phyloP scores from a whole-genome alignment of 306 rosid genomes.

The Inga laurina region DNA sequence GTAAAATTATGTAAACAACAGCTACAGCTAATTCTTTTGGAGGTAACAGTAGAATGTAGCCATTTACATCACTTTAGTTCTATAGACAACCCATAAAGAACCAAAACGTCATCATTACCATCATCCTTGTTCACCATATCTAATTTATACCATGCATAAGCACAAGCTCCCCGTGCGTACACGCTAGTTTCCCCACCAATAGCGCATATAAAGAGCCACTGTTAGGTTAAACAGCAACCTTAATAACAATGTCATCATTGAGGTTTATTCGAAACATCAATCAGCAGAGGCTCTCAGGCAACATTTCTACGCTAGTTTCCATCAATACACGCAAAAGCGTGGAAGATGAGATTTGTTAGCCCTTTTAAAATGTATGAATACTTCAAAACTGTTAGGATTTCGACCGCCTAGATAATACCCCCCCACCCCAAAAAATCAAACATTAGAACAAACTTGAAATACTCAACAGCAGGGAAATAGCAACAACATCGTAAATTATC shows the following conservation, averaged over 20 bases:
- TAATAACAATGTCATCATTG: not conserved
- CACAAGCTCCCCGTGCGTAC: no score
- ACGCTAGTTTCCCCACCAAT: not conserved
- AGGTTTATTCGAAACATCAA: not conserved
- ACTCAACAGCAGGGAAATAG: not conserved
- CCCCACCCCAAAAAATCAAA: not conserved
- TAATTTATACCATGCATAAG: no score
- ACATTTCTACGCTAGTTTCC: not conserved
- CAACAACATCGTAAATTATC: not conserved
- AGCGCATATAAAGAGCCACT: not conserved
- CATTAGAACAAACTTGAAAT: not conserved
- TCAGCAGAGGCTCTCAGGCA: not conserved
- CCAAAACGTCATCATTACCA: not conserved
- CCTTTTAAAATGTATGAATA: not conserved
- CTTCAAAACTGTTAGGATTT: not conserved
- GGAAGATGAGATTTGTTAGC: constrained; percentile 11
- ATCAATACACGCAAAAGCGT: not conserved
- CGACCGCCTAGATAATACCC: not conserved
- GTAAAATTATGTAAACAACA: constrained; percentile 4
- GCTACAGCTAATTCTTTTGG: not conserved
- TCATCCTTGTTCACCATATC: not conserved
- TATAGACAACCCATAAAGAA: constrained; percentile 14
- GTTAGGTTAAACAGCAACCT: not conserved
- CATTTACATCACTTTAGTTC: constrained; percentile 2
- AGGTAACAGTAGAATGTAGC: not conserved